Evolutionary conservation across 768 basidiomycete species (phyloP), one percentile per base, ranked within the genome.

Genomic region (Tylopilus sp.): DNA sequence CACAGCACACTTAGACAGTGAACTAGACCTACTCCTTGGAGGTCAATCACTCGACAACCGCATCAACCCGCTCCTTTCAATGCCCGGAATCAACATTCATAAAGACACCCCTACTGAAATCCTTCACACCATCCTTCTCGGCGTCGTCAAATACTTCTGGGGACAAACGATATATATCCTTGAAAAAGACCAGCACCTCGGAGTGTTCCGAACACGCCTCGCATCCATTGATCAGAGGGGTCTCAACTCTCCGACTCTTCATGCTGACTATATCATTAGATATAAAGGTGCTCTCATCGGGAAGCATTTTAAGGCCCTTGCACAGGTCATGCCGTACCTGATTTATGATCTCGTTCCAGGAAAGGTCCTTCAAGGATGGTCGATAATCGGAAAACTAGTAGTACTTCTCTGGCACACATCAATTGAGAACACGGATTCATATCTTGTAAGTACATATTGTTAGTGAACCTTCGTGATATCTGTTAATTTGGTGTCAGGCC

Each of bases 351-450:
- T 78, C 5, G 60, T 70, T 0, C 57, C 62, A 6, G 3, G 31
- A 36, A 17, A 4, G 3, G 62, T 67, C 2, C 69, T 74, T 22
- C 11, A 48, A 9, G 55, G 71, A 0, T 73, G 68, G 34, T 66
- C 66, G 12, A 62, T 71, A 0, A 58, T 73, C 14, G 73, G 74
- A 0, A 62, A 67, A 16, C 66, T 79, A 0, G 40, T 65, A 0
- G 70, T 75, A 0, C 60, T 77, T 1, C 60, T 79, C 0, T 80
- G 78, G 78, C 56, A 75, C 14, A 67, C 69, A 0, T 67, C 71
- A 53, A 79, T 79, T 16, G 45, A 54, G 0, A 57, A 78, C 43
- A 58, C 64, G 21, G 63, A 72, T 5, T 44, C 61, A n/a, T 79
- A 78, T 57, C 19, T 73, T 4, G 66, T 72, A 1, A 22, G 49